Conservation (phyloP, 768 basidiomycete genomes). For the Suillus subluteus region DNA sequence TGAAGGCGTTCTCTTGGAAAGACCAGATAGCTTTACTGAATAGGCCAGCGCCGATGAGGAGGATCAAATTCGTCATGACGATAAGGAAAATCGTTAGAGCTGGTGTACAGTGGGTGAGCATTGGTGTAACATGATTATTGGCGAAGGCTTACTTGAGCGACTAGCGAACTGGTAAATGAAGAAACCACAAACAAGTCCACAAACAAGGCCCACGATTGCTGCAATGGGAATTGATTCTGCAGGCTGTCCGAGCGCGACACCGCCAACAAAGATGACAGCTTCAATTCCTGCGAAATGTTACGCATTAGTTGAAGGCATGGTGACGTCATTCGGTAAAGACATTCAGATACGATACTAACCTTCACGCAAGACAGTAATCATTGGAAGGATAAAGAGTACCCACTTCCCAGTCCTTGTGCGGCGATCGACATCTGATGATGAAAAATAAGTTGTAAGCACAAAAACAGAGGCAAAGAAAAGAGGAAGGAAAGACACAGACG, state of each 20-base stretch:
- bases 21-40: slow-evolving; percentile 79
- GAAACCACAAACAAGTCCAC: slow-evolving; percentile 74
- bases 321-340: neutral
- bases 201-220: slow-evolving; percentile 81
- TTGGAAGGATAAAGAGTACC: slow-evolving; percentile 86
- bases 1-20: slow-evolving; percentile 73
- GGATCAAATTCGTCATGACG: slow-evolving; percentile 87
- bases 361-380: slow-evolving; percentile 93
- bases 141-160: slow-evolving; percentile 56
- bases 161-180: slow-evolving; percentile 82
- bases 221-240: slow-evolving; percentile 90
- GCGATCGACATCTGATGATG: slow-evolving; percentile 46
- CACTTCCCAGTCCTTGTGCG: slow-evolving; percentile 69
- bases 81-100: slow-evolving; percentile 88
- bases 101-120: slow-evolving; percentile 19
- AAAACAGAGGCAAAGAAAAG: neutral
- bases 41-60: slow-evolving; percentile 93
- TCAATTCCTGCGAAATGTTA: slow-evolving; percentile 61
- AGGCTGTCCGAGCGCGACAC: slow-evolving; percentile 83
- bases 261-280: slow-evolving; percentile 92
- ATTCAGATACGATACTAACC: slow-evolving; percentile 43
- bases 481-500: slow-evolving; percentile 39
- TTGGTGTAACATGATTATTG: neutral
- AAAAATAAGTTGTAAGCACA: neutral
- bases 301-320: neutral